Base-by-base conservation (phyloP, 2,329 filamentous ascomycete species). In the Colletotrichum magnum region DNA sequence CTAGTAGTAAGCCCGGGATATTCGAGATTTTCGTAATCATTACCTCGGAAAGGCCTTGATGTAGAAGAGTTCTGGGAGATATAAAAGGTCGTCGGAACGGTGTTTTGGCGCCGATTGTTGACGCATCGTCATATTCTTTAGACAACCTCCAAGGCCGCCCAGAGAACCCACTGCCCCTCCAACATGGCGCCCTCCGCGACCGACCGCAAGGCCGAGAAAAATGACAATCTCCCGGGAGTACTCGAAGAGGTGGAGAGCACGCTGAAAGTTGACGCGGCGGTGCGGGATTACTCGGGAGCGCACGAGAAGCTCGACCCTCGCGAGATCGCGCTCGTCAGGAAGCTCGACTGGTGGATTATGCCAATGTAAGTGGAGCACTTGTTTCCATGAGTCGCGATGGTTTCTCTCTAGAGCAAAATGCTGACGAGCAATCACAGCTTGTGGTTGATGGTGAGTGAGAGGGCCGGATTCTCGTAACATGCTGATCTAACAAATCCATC, bases 261-360 rank as follows among this genome's bases (percentile, higher is more conserved):
- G 0, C 4, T 54, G 24, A 62, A 62, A 36, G 59, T 62, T 3
- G 59, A 54, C 10, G 21, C 50, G 2, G 28, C 39, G 0, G 26
- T 54, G 18, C 50, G 50, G 6, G 80, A 82, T 68, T 81, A 82
- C 71, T 81, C 78, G 12, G 80, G 80, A 43, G 79, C 80, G 5
- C 75, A 77, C 62, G 77, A 78, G 69, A 82, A 82, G 74, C 79
- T 78, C 1, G 79, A 82, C 48, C 79, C 79, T 4, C 77, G 73
- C 50, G 80, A 82, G 64, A 82, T 82, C 68, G 77, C 76, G 3
- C 74, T 82, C 16, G 80, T 82, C 36, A 77, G 76, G 51, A 82
- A 81, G 71, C 74, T 82, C 1, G 80, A 82, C 70, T 60, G 75
- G 56, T 79, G 77, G 73, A 81, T 82, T 53, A 80, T 82, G 76